phyloP scores from a whole-genome alignment of 148 eudicot species.

The Euryodendron excelsum region DNA sequence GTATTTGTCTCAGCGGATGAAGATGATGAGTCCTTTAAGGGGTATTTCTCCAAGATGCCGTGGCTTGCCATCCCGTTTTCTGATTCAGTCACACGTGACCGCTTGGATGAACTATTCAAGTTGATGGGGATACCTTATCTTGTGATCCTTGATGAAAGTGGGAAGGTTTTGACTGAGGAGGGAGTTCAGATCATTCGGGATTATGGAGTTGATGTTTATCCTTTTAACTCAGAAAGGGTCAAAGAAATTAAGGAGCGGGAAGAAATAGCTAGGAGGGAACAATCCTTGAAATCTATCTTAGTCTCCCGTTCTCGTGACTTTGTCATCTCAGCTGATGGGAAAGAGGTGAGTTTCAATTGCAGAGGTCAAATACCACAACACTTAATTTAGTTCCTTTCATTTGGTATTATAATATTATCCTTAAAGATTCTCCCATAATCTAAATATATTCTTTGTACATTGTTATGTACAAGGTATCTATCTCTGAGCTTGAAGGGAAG shows the following conservation, averaged over 20 bases:
- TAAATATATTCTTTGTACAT: background rate
- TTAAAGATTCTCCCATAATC: background rate
- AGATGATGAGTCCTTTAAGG: constrained; percentile 20
- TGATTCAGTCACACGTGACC: constrained; percentile 18
- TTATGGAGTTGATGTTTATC: constrained; percentile 21
- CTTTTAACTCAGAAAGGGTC: constrained; percentile 17
- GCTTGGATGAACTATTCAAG: constrained; percentile 10
- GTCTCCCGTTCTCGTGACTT: constrained; percentile 40
- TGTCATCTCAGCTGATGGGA: constrained; percentile 39
- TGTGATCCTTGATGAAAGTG: constrained; percentile 20
- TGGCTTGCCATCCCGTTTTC: constrained; percentile 29
- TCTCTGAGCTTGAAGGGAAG: constrained; percentile 68
- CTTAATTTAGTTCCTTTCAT: background rate
- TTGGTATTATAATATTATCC: background rate
- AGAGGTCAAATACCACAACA: background rate
- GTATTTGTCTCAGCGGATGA: constrained; percentile 17
- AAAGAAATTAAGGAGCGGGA: constrained; percentile 36
- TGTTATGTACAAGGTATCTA: constrained; percentile 38
- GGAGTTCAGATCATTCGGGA: constrained; percentile 19
- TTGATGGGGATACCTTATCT: constrained; percentile 25
- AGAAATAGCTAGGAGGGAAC: constrained; percentile 36
- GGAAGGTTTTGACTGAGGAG: constrained; percentile 13
- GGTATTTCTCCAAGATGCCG: constrained; percentile 26
- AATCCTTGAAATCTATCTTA: constrained; percentile 41
- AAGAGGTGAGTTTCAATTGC: constrained; percentile 25